phyloP scores from a whole-genome alignment of 2,329 filamentous ascomycete genomes.

The Escovopsis sp. region DNA sequence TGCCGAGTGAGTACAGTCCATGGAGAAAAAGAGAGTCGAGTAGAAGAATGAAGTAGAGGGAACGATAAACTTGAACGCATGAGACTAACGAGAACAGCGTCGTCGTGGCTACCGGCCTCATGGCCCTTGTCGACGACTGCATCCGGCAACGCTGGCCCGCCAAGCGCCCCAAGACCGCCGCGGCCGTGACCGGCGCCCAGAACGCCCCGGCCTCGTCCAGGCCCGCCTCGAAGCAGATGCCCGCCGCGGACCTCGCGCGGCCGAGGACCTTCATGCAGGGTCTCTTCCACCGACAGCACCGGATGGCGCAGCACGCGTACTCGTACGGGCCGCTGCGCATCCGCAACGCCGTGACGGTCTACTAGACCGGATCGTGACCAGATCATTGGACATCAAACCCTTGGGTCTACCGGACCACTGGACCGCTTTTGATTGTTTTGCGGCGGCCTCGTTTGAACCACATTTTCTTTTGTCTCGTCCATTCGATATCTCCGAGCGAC shows the following conservation, averaged over 20 bases:
- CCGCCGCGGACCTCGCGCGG: neutral
- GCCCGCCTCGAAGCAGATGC: neutral
- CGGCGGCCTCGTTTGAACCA: too few relatives aligned
- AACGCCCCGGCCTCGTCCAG: constrained; percentile 2
- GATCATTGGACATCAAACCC: too few relatives aligned
- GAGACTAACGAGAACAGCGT: too few relatives aligned
- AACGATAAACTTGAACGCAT: too few relatives aligned
- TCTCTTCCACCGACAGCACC: constrained; percentile 21
- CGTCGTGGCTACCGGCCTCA: constrained; percentile 76
- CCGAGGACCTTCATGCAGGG: constrained; percentile 4
- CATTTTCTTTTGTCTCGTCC: neutral
- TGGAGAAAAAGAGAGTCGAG: neutral
- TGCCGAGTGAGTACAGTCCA: constrained; percentile 52
- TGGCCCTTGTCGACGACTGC: constrained; percentile 78
- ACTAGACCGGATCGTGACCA: too few relatives aligned
- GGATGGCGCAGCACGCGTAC: neutral
- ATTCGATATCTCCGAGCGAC: too few relatives aligned
- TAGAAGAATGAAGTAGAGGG: too few relatives aligned
- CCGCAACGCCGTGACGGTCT: constrained; percentile 5
- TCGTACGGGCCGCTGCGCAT: constrained; percentile 3
- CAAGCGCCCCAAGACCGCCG: constrained; percentile 20
- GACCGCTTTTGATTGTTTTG: too few relatives aligned
- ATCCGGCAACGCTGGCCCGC: constrained; percentile 63
- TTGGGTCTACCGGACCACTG: too few relatives aligned
- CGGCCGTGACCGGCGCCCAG: constrained; percentile 2